Conservation (phyloP, 2,329 filamentous ascomycete species). For the Microdochium bolleyi region DNA sequence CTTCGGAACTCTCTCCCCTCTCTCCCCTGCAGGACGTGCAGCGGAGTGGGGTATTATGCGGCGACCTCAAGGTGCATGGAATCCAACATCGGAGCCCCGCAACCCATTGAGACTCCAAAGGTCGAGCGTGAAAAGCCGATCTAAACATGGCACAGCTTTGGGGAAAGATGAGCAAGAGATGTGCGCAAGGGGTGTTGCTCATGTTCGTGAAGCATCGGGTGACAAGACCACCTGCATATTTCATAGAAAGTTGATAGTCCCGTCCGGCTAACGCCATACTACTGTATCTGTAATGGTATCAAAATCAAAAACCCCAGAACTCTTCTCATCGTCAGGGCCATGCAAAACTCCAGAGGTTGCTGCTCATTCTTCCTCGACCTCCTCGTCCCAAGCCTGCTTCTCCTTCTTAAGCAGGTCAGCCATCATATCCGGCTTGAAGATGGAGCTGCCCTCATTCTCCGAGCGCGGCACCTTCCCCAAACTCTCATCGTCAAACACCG, state of each 20-base stretch:
- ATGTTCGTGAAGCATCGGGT: background rate
- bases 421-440: conserved; percentile 72
- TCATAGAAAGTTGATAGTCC: no score
- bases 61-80: no score
- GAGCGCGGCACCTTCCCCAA: conserved; percentile 62
- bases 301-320: background rate
- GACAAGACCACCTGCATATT: no score
- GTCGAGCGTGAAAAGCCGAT: no score
- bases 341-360: conserved; percentile 2
- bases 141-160: no score
- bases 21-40: background rate
- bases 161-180: no score
- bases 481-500: conserved; percentile 80
- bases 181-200: no score
- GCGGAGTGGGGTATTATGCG: no score
- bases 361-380: conserved; percentile 57
- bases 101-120: no score
- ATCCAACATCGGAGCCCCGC: no score
- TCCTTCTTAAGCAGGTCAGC: conserved; percentile 65
- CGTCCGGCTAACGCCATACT: background rate
- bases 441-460: conserved; percentile 54
- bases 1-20: background rate
- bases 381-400: conserved; percentile 74
- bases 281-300: background rate
- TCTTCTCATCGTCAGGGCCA: conserved; percentile 1